Percentiles rank a stretch among this genome's conserved stretches.
Evolutionary conservation across 768 basidiomycete species (phyloP).

Genomic region (Agaricus bisporus): DNA sequence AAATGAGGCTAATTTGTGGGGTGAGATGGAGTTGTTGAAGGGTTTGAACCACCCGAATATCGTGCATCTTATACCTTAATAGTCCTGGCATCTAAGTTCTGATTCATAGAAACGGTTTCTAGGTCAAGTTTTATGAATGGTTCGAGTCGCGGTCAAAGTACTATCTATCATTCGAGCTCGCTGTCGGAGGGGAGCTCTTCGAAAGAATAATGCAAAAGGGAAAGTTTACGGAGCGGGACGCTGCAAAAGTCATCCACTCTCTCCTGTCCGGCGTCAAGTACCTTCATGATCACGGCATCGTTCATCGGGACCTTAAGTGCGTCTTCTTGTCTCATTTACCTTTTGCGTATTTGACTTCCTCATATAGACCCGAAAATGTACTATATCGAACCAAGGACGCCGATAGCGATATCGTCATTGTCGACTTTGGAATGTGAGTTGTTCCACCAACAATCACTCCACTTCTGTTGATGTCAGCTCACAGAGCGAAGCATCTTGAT

Average conservation of each 20-base stretch:
- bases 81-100: neutral
- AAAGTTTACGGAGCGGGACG: conserved; percentile 92
- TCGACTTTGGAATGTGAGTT: conserved; percentile 89
- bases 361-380: conserved; percentile 86
- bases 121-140: conserved; percentile 97
- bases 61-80: conserved; percentile 35
- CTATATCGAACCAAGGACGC: conserved; percentile 75
- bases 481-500: conserved; percentile 78
- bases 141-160: conserved; percentile 94
- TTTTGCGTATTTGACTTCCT: conserved; percentile 1
- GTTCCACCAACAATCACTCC: neutral
- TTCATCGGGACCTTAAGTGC: conserved; percentile 93
- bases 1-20: conserved; percentile 82
- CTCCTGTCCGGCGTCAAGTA: conserved; percentile 83
- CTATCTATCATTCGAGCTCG: conserved; percentile 94
- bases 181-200: conserved; percentile 91
- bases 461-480: neutral
- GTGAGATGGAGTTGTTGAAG: conserved; percentile 90
- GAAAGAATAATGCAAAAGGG: conserved; percentile 80
- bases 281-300: conserved; percentile 88
- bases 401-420: conserved; percentile 88
- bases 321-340: conserved; percentile 14
- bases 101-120: neutral
- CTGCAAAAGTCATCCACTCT: conserved; percentile 72
- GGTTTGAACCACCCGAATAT: conserved; percentile 90